A percentile compares a stretch with the other conserved stretches of the same genome.
These are phyloP conservation scores for Psidium friedrichsthalianum DNA, from an alignment of 345 rosid species.

Conservation along the genomic window DNA sequence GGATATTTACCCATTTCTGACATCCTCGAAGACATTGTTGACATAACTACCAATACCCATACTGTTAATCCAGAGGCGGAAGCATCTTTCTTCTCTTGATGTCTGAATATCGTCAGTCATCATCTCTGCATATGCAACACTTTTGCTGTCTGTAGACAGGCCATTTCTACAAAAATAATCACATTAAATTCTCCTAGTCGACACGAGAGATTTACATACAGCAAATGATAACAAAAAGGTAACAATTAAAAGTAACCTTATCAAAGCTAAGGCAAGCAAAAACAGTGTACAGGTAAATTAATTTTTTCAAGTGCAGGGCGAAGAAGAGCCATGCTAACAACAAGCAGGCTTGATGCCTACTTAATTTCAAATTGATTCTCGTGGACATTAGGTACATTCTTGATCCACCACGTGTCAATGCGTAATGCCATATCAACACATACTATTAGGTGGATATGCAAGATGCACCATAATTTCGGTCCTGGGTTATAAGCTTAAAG, in stretches of 20 bases:
- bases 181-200: not conserved
- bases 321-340: not conserved
- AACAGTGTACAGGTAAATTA: not conserved
- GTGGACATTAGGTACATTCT: not conserved
- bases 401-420: not conserved
- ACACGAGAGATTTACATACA: not conserved
- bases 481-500: not conserved
- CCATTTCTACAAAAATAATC: slow-evolving; percentile 60
- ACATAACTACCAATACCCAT: slow-evolving; percentile 66
- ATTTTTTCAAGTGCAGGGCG: not conserved
- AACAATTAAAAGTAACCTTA: not conserved
- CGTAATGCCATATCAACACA: not conserved
- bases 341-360: not conserved
- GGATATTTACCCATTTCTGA: slow-evolving; percentile 64
- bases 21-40: slow-evolving; percentile 86
- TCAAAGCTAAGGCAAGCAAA: not conserved
- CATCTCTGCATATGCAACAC: slow-evolving; percentile 79
- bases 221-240: not conserved
- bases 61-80: slow-evolving; percentile 88
- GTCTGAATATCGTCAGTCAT: slow-evolving; percentile 78
- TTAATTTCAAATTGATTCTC: not conserved
- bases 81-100: slow-evolving; percentile 87
- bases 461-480: not conserved
- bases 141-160: slow-evolving; percentile 53
- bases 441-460: not conserved